Conservation (phyloP, 257 asterid species). For the Oldenlandia corymbosa region DNA sequence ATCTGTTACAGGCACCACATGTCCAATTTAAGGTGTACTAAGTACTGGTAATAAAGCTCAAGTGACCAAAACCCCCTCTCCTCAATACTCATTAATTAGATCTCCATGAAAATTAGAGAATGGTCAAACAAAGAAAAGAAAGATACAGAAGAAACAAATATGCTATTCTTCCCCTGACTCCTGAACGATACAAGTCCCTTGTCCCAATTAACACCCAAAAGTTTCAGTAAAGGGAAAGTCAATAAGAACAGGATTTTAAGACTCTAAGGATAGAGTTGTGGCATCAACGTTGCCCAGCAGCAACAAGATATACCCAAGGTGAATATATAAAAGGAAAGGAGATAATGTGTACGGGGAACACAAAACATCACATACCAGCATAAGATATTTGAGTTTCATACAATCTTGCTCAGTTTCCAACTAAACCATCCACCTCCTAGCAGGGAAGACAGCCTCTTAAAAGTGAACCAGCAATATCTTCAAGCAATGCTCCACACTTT, state of each 20-base stretch:
- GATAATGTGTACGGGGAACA: background rate
- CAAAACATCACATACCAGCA: background rate
- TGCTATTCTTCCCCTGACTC: no score
- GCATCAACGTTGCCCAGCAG: background rate
- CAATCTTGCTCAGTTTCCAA: background rate
- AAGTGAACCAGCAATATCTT: background rate
- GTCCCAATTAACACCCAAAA: no score
- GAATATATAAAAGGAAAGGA: background rate
- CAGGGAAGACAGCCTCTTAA: constrained; percentile 1
- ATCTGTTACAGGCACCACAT: background rate
- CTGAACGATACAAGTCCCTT: background rate
- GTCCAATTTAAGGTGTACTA: background rate
- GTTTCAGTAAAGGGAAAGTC: background rate
- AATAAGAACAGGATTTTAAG: background rate
- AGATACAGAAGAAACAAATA: background rate
- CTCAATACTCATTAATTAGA: background rate
- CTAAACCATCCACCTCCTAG: background rate
- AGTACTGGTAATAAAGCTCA: background rate
- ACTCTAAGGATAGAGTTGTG: background rate
- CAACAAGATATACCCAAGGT: background rate
- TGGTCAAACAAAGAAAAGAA: background rate
- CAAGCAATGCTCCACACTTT: background rate
- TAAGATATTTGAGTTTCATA: background rate
- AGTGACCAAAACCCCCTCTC: background rate
- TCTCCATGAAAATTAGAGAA: background rate